These are phyloP conservation scores for Mortierella sp. DNA, from an alignment of 371 early-diverging fungal genomes.

Conservation along the genomic window DNA sequence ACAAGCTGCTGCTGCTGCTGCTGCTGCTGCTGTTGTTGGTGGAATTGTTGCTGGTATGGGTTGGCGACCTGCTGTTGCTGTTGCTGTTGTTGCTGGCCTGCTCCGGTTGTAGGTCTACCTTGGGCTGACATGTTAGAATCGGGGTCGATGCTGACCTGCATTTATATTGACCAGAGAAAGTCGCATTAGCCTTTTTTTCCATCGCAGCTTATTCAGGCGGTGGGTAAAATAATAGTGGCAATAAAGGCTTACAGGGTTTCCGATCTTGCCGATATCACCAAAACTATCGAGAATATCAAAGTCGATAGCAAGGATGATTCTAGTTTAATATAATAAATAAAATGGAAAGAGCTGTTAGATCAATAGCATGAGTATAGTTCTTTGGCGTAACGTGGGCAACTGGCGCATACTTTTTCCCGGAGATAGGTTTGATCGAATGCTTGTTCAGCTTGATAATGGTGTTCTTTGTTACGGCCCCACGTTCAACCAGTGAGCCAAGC, in stretches of 20 bases:
- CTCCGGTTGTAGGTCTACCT: slow-evolving; percentile 4
- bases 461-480: slow-evolving; percentile 63
- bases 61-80: slow-evolving; percentile 27
- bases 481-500: slow-evolving; percentile 63
- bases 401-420: slow-evolving; percentile 63
- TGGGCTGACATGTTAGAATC: slow-evolving; percentile 14
- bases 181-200: not conserved
- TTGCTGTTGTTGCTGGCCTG: slow-evolving; percentile 32
- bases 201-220: not conserved
- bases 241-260: slow-evolving; percentile 53
- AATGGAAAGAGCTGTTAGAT: not conserved
- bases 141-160: slow-evolving; percentile 36
- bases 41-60: slow-evolving; percentile 27
- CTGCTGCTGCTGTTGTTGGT: slow-evolving; percentile 68
- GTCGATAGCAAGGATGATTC: slow-evolving; percentile 36
- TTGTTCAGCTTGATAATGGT: slow-evolving; percentile 65
- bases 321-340: not conserved
- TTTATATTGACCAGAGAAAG: not conserved
- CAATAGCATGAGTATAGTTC: not conserved
- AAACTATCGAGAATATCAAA: slow-evolving; percentile 59
- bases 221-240: not conserved
- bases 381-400: not conserved
- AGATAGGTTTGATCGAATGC: slow-evolving; percentile 66
- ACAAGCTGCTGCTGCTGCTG: slow-evolving; percentile 17
- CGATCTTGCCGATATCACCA: slow-evolving; percentile 57